Conservation (phyloP, 1,284 basidiomycete genomes). For the Microbotryum lychnidis-dioicae region DNA sequence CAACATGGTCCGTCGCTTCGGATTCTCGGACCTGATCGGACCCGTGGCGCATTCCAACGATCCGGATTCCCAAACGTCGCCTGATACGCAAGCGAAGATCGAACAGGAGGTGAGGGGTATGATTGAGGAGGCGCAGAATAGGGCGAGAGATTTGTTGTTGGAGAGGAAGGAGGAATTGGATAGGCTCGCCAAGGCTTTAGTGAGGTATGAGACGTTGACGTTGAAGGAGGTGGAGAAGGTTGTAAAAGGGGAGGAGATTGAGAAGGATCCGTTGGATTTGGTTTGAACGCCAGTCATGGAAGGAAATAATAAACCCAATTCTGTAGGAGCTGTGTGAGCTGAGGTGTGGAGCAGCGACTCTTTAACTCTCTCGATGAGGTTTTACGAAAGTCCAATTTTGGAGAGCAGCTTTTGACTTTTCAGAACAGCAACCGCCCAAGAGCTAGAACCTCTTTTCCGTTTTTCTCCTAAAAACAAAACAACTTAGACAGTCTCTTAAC, state of each 20-base stretch:
- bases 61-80: slow-evolving; percentile 24
- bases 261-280: slow-evolving; percentile 3
- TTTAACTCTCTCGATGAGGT: too few species aligned
- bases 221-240: slow-evolving; percentile 67
- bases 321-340: too few species aligned
- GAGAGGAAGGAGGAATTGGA: slow-evolving; percentile 70
- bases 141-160: slow-evolving; percentile 61
- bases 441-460: too few species aligned
- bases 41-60: slow-evolving; percentile 30
- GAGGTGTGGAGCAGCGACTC: too few species aligned
- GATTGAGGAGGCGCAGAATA: slow-evolving; percentile 62
- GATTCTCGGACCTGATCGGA: slow-evolving; percentile 54
- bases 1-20: slow-evolving; percentile 81
- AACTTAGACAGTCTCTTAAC: too few species aligned
- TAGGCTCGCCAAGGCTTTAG: slow-evolving; percentile 74
- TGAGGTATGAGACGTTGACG: slow-evolving; percentile 88
- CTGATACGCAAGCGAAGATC: slow-evolving; percentile 32
- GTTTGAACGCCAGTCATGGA: too few species aligned
- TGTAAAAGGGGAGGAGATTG: slow-evolving; percentile 31
- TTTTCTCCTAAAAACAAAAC: too few species aligned
- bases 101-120: slow-evolving; percentile 46
- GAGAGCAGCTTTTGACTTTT: too few species aligned
- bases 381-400: too few species aligned
- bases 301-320: too few species aligned
- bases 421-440: too few species aligned